Evolutionary conservation across 2,329 filamentous ascomycete species (phyloP).

Genomic region (Fusarium graminum): DNA sequence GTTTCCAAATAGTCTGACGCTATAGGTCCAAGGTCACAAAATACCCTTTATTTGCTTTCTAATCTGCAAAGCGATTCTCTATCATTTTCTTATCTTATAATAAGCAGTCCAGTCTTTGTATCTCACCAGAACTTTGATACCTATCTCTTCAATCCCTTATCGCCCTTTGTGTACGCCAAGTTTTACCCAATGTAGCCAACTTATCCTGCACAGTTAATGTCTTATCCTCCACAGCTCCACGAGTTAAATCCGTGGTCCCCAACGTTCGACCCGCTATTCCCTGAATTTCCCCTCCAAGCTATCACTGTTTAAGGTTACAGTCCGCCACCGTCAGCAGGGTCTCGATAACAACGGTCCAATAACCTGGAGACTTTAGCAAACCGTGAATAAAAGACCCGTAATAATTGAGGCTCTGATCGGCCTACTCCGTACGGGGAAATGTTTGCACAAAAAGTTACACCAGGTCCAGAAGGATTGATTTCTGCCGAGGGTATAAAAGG

Average conservation of each 20-base stretch:
- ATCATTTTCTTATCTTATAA: too few species aligned
- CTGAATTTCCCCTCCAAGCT: conserved; percentile 12
- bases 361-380: not conserved
- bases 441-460: conserved; percentile 24
- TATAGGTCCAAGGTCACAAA: too few species aligned
- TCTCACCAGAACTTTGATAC: too few species aligned
- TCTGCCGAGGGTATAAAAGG: not conserved
- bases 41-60: not conserved
- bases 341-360: conserved; percentile 7
- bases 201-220: not conserved
- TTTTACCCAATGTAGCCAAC: not conserved
- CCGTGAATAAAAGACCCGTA: not conserved
- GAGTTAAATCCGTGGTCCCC: conserved; percentile 3
- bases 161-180: not conserved
- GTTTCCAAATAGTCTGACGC: too few species aligned
- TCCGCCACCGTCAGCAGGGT: conserved; percentile 12
- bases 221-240: not conserved
- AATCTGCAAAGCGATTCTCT: not conserved
- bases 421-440: conserved; percentile 19
- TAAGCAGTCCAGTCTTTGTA: not conserved
- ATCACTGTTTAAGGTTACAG: conserved; percentile 15
- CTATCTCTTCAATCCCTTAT: not conserved
- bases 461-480: not conserved
- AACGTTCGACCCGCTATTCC: conserved; percentile 18
- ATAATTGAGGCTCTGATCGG: conserved; percentile 13